Conservation (phyloP, 176 grass and related monocot genomes). For the Carex cristatella region DNA sequence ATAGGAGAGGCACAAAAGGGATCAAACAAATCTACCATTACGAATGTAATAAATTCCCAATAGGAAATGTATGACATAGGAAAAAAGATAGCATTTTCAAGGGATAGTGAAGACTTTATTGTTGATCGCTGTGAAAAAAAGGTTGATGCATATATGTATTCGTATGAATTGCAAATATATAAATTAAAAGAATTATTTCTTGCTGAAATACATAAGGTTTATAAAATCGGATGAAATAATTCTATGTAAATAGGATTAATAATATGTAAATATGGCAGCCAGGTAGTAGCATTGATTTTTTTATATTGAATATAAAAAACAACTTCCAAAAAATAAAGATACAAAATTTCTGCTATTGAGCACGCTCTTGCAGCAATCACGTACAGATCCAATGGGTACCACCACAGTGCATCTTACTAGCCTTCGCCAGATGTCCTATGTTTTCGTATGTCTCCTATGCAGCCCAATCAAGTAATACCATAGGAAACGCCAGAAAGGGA, state of each 20-base stretch:
- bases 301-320: neutral
- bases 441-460: neutral
- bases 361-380: neutral
- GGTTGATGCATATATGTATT: no score
- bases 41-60: neutral
- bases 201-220: no score
- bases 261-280: no score
- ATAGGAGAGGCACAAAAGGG: neutral
- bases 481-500: neutral
- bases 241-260: no score
- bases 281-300: neutral
- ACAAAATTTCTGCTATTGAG: neutral
- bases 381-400: neutral
- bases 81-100: no score
- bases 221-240: no score
- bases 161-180: no score
- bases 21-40: constrained; percentile 7
- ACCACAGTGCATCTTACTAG: neutral
- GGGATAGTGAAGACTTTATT: no score
- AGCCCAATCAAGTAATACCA: neutral
- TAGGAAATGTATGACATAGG: neutral
- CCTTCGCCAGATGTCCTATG: neutral
- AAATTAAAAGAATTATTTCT: no score
- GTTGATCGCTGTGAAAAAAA: no score
- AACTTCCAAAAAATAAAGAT: neutral